Base-by-base conservation (phyloP, 345 rosid species). In the Pugionium cornutum region DNA sequence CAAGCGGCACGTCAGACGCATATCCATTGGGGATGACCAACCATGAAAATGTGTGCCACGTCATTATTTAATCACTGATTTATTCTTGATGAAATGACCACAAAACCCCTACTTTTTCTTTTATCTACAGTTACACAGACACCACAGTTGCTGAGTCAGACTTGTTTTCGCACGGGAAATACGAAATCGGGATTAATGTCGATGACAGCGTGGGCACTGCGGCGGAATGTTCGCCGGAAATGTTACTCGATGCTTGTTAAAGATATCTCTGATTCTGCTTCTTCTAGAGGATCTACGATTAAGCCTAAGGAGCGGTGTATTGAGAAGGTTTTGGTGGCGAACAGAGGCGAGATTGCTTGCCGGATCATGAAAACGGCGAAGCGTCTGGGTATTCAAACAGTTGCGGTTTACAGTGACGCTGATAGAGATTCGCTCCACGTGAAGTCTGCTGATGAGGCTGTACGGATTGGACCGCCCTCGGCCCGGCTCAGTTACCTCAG, bases 311-410 rank as follows among this genome's bases (percentile, higher is more conserved):
- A 25, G 48, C 76, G 18, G n/a, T 80, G 77, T 34, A 80, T 92
- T 40, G 96, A 92, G 75, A 92, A 86, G 73, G 68, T 92, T 54
- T 53, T 92, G 54, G 84, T 85, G 40, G 97, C 90, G 30, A 89
- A 92, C 78, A 78, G 92, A 72, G 98, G 97, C 32, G 92, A 87
- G 70, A 88, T 86, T 29, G 96, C 97, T 64, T 88, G 96, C 78
- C 74, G 96, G 77, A 80, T 92, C 70, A 80, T 82, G 81, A 80
- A 82, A 81, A 89, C 96, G 4, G 90, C 96, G 8, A 84, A 83
- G 78, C 82, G 95, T 6, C 66, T 89, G 6, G 98, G 97, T 32
- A 81, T 89, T 50, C 81, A 82, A 31, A 87, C 96, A 2, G 91
- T 92, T 2, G 96, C 97, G 3, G 87, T 92, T 54, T 92, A 89